Base-by-base conservation (phyloP, 2,329 filamentous ascomycete species). In the Neophaeococcomyces aloes region DNA sequence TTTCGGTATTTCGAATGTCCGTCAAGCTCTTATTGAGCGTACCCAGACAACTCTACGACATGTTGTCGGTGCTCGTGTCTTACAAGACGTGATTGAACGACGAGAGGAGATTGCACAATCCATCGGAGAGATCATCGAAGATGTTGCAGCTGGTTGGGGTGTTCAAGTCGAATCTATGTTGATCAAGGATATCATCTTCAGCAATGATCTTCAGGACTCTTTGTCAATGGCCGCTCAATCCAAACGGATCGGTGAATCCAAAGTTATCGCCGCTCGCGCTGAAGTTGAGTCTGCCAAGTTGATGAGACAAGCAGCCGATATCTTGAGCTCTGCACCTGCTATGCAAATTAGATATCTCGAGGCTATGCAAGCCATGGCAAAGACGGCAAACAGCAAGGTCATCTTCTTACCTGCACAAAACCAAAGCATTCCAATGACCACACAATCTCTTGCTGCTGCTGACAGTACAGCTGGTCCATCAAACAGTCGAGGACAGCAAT, bases 281-380 rank as follows among this genome's bases (percentile, higher is more conserved):
- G 91, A 98, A 56, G 91, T 98, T 60, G 91, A 98, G 68, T 81
- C 81, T 42, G 89, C 91, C 66, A 95, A 95, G 67, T 72, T 96
- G 60, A 64, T 63, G 61, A 57, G 72, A 41, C 66, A 91, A 68
- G 89, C 91, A 29, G 91, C 91, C 63, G 89, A 98, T 61, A 95
- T 96, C 55, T 67, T 98, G 38, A 85, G 79, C 50, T 86, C 79
- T 13, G 89, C 89, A 0, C 91, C 91, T 2, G 91, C 91, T 55
- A 98, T 98, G 91, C 88, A 95, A 69, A 94, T 94, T 69, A 75
- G 88, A 53, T 96, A 96, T 65, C 82, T 98, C 54, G 91, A 98
- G 69, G 88, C 91, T 3, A 96, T 96, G 89, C 91, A 96, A 64
- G 78, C 86, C 32, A 98, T 98, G 89, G 91, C 91, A 57, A 96